Evolutionary conservation across 495 filamentous ascomycete species (phyloP), one percentile per base, ranked within the genome.

Genomic region (Penicillium turbatum): DNA sequence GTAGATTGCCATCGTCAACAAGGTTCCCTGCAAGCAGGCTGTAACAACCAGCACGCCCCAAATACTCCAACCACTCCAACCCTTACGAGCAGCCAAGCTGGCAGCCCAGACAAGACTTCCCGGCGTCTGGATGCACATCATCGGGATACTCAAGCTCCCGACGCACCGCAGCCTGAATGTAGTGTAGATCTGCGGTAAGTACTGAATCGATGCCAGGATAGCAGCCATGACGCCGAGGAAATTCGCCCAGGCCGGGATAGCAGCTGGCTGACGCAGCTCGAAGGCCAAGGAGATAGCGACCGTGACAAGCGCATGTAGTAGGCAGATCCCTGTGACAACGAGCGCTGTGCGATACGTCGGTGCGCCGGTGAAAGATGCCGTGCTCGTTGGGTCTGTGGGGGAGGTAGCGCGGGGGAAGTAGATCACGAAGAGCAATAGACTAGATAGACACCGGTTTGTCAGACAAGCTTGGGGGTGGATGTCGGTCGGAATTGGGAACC

Each of bases 71-170:
- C 90, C 92, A 17, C 81, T 83, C 68, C 72, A 72, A 6, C 93
- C 93, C 34, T 96, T 77, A 40, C 93, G 81, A 10, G 81, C 85
- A 15, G 86, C 88, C 30, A 98, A 69, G 70, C 92, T 97, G 15
- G 76, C 84, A 2, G 92, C 90, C 77, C 92, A 97, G 17, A 97
- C 72, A 60, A 95, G 85, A 56, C 86, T 87, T 6, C 93, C 93
- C 0, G 93, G 93, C 0, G 92, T 96, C 68, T 98, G 93, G 38
- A 97, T 96, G 66, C 86, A 87, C 93, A 98, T 98, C 89, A 96
- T 97, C 1, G 91, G 87, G 51, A 98, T 92, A 63, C 90, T 95
- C 52, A 98, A 69, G 63, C 89, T 95, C 32, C 89, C 89, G 1
- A 95, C 87, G 55, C 87, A 84, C 63, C 90, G 86, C 44, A 96